Conservation (phyloP, 148 eudicot species). For the Dianthus caryophyllus region DNA sequence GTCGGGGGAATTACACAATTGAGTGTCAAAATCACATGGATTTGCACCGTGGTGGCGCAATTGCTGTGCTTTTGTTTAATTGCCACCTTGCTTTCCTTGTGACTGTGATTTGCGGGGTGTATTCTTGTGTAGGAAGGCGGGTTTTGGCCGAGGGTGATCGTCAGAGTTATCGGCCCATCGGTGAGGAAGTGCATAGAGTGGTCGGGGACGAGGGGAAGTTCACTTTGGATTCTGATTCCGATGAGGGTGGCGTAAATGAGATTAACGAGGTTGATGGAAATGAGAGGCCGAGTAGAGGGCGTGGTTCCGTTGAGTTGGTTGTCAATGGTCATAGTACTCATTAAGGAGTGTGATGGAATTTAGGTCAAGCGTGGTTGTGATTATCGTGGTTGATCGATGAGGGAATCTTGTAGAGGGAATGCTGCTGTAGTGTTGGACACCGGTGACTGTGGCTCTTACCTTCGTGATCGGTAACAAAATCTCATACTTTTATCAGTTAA, state of each 20-base stretch:
- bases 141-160: slow-evolving; percentile 26
- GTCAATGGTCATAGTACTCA: slow-evolving; percentile 48
- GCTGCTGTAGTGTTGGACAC: neutral
- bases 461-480: neutral
- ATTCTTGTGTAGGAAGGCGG: slow-evolving; percentile 36
- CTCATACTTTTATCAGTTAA: neutral
- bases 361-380: neutral
- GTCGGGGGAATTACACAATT: slow-evolving; percentile 68
- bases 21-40: slow-evolving; percentile 61
- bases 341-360: slow-evolving; percentile 20
- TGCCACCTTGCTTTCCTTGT: slow-evolving; percentile 68
- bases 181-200: slow-evolving; percentile 34
- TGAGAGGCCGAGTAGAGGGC: slow-evolving; percentile 30
- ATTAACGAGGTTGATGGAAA: slow-evolving; percentile 27
- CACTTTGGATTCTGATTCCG: slow-evolving; percentile 58
- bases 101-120: slow-evolving; percentile 39
- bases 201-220: slow-evolving; percentile 39
- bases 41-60: slow-evolving; percentile 62
- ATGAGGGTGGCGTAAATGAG: slow-evolving; percentile 37
- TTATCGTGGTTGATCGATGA: neutral
- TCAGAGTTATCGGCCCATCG: slow-evolving; percentile 48
- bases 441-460: neutral
- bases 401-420: neutral
- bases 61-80: slow-evolving; percentile 65
- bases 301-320: slow-evolving; percentile 27